Percentiles rank a stretch among this genome's conserved stretches.
Conservation (phyloP, 805 yeast species). For the Saccharomyces eubayanus region DNA sequence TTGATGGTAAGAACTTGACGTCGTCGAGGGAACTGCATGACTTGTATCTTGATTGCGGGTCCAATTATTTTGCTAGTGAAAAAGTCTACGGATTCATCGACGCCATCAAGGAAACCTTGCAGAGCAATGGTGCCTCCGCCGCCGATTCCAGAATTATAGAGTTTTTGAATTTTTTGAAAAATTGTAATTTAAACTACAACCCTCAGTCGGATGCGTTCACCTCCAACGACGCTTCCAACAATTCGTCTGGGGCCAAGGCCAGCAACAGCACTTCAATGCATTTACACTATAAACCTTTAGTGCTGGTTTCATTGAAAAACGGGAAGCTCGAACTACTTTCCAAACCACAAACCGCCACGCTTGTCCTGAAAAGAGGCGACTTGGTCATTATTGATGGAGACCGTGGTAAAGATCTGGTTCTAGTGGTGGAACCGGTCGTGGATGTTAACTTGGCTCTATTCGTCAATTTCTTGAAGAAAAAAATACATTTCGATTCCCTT, state of each 20-base stretch:
- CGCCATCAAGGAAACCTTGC: conserved; percentile 23
- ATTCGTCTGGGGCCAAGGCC: not conserved
- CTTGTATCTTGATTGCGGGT: conserved; percentile 40
- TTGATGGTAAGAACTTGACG: conserved; percentile 46
- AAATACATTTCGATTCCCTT: conserved; percentile 44
- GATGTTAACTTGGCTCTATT: conserved; percentile 58
- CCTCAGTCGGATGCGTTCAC: conserved; percentile 32
- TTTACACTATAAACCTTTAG: conserved; percentile 32
- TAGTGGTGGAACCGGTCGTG: conserved; percentile 60
- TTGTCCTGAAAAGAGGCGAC: conserved; percentile 50
- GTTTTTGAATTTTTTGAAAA: conserved; percentile 35
- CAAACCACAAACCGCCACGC: conserved; percentile 57
- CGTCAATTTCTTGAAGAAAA: conserved; percentile 65
- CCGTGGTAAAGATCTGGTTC: conserved; percentile 71
- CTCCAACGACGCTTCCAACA: conserved; percentile 14
- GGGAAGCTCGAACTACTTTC: conserved; percentile 66
- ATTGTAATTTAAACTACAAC: conserved; percentile 37
- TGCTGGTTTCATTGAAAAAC: conserved; percentile 48
- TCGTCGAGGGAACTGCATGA: conserved; percentile 50
- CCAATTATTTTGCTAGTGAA: conserved; percentile 47
- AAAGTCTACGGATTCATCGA: conserved; percentile 35
- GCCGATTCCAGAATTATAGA: conserved; percentile 5
- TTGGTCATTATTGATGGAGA: conserved; percentile 77
- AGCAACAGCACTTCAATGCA: conserved; percentile 14
- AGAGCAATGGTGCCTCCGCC: not conserved